Evolutionary conservation across 129 eudicot genomes (phyloP).

Genomic region (Dittrichia graveolens): DNA sequence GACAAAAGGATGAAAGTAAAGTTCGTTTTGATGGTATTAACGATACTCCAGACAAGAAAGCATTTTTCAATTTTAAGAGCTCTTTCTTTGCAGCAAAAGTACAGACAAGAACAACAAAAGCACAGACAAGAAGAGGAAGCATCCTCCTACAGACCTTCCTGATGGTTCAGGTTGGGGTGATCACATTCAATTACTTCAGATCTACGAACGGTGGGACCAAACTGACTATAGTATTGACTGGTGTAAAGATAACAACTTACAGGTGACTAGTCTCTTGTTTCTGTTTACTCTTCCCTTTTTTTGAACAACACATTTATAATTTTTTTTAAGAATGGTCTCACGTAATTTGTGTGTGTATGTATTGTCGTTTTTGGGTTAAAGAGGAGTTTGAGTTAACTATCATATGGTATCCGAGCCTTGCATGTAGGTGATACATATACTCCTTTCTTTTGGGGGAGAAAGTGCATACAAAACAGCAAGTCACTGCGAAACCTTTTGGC

Average conservation of each 20-base stretch:
- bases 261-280: conserved; percentile 46
- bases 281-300: neutral
- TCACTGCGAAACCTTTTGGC: no score
- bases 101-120: conserved; percentile 69
- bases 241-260: conserved; percentile 87
- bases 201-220: conserved; percentile 86
- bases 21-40: no score
- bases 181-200: conserved; percentile 92
- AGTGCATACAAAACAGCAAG: no score
- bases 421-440: no score
- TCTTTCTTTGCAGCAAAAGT: conserved; percentile 53
- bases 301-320: neutral
- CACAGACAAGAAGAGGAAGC: conserved; percentile 83
- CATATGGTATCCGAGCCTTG: no score
- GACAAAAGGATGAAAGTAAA: no score
- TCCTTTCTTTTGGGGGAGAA: no score
- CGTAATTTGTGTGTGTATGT: neutral
- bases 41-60: neutral
- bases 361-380: neutral
- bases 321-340: conserved; percentile 14
- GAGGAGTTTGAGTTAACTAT: neutral
- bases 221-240: conserved; percentile 68
- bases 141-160: conserved; percentile 69
- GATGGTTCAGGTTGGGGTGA: conserved; percentile 94
- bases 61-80: conserved; percentile 1